Evolutionary conservation across 2,329 filamentous ascomycete genomes (phyloP).

Genomic region (Karstenula rhodostoma): DNA sequence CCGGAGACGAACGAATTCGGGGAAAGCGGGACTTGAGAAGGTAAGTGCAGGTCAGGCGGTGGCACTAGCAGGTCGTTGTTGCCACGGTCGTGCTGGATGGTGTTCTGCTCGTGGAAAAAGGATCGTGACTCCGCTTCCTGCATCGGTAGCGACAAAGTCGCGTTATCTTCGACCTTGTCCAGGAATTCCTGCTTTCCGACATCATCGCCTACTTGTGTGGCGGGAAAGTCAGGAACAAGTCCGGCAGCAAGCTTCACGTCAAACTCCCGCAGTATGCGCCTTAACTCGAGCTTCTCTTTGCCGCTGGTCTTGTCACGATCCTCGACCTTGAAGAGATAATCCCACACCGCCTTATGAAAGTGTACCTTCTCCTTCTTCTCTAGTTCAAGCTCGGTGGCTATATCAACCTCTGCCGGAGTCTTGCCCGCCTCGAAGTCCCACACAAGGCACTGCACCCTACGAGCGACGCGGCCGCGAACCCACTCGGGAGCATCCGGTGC

Average conservation of each 20-base stretch:
- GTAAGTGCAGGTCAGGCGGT: background rate
- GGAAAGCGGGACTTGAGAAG: background rate
- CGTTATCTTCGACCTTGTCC: background rate
- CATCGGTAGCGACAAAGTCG: background rate
- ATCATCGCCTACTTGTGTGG: too few relatives aligned
- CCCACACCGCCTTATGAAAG: background rate
- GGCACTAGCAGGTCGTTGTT: background rate
- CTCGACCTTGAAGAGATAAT: background rate
- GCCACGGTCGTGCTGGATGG: background rate
- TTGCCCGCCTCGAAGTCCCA: background rate
- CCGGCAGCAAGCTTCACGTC: background rate
- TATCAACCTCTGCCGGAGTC: background rate
- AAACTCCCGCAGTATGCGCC: background rate
- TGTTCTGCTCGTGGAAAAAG: background rate
- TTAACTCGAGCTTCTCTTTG: background rate
- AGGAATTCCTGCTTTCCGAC: too few relatives aligned
- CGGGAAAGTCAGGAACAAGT: background rate
- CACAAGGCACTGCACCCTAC: background rate
- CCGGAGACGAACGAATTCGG: background rate
- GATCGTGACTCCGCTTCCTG: background rate
- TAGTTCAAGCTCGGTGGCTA: background rate
- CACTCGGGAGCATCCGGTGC: background rate
- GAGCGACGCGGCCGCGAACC: slow-evolving; percentile 3
- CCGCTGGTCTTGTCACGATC: background rate
- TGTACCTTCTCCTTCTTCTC: slow-evolving; percentile 4